Conservation (phyloP, 1,284 basidiomycete species). For the Ustilago crameri region DNA sequence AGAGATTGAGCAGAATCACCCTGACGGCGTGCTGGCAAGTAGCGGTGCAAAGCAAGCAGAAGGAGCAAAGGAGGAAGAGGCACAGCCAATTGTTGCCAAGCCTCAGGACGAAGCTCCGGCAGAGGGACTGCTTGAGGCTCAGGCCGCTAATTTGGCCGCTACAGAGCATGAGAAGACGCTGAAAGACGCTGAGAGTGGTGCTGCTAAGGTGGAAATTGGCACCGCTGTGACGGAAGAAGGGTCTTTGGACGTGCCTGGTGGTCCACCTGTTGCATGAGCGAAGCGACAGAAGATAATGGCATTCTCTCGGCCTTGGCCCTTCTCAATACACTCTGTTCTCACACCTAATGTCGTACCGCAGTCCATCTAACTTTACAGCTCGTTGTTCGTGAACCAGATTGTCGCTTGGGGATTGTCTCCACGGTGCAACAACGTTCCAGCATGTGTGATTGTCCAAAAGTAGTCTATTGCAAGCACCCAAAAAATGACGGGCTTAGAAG, state of each 20-base stretch:
- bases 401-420: too few species aligned
- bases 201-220: not conserved
- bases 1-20: not conserved
- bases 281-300: not conserved
- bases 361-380: not conserved
- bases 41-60: slow-evolving; percentile 1
- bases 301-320: not conserved
- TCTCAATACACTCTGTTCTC: not conserved
- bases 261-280: slow-evolving; percentile 22
- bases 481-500: slow-evolving; percentile 31
- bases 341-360: not conserved
- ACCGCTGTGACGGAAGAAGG: slow-evolving; percentile 7
- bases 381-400: not conserved
- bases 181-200: slow-evolving; percentile 1
- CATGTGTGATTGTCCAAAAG: too few species aligned
- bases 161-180: slow-evolving; percentile 33
- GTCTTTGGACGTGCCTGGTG: slow-evolving; percentile 17
- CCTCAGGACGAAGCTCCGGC: slow-evolving; percentile 13
- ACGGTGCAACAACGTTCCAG: too few species aligned
- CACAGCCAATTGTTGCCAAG: slow-evolving; percentile 9
- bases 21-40: not conserved
- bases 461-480: too few species aligned
- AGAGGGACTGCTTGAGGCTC: slow-evolving; percentile 26
- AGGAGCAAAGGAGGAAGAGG: not conserved
- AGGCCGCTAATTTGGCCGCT: slow-evolving; percentile 27